phyloP scores from a whole-genome alignment of 495 filamentous ascomycete species.

The Friedmanniomyces endolithicus region DNA sequence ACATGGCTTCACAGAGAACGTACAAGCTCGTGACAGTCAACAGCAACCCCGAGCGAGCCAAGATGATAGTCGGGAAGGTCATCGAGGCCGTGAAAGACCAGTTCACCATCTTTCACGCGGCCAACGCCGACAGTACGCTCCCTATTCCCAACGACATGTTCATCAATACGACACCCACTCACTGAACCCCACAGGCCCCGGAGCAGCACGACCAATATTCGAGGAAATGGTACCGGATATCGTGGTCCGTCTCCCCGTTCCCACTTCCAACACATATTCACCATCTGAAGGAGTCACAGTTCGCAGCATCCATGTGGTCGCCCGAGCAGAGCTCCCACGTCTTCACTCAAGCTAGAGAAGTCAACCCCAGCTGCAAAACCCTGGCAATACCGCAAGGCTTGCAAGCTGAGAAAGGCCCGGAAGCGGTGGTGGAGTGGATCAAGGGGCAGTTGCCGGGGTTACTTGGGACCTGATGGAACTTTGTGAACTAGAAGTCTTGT shows the following conservation, averaged over 20 bases:
- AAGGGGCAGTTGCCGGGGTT: constrained; percentile 44
- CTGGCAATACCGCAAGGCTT: constrained; percentile 52
- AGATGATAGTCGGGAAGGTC: constrained; percentile 46
- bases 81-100: constrained; percentile 45
- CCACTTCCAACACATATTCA: background rate
- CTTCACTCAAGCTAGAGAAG: constrained; percentile 40
- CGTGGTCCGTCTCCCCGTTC: constrained; percentile 2
- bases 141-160: background rate
- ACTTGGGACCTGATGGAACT: constrained; percentile 26
- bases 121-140: constrained; percentile 31
- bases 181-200: constrained; percentile 5
- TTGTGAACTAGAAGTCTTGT: background rate
- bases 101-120: constrained; percentile 48
- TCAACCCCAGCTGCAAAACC: constrained; percentile 42
- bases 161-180: no score
- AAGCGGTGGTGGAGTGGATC: constrained; percentile 54
- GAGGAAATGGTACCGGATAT: constrained; percentile 8
- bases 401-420: constrained; percentile 51
- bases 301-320: constrained; percentile 60
- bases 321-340: constrained; percentile 44
- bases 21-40: constrained; percentile 57
- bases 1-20: constrained; percentile 33
- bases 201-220: constrained; percentile 1
- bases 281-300: constrained; percentile 29
- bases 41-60: constrained; percentile 53